These are phyloP conservation scores for Chaetomidium leptoderma DNA, from an alignment of 495 filamentous ascomycete species.

Conservation along the genomic window DNA sequence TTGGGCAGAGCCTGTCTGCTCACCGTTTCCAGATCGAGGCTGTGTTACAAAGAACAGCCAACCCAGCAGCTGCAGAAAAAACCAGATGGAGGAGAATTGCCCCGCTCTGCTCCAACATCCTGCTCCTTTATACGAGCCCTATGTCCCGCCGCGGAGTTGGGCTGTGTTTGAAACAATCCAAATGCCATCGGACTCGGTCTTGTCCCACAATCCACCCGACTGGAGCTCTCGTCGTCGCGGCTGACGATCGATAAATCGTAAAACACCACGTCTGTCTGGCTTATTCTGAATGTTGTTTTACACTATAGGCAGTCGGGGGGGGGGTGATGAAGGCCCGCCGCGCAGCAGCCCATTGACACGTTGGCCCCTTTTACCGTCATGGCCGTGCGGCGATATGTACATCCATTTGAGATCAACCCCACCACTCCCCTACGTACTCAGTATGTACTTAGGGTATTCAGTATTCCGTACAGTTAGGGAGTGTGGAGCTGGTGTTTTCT, in stretches of 20 bases:
- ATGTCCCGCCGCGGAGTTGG: too few species aligned
- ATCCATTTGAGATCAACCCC: neutral
- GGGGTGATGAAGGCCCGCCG: neutral
- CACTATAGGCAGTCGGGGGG: too few species aligned
- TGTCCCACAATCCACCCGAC: neutral
- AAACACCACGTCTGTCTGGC: neutral
- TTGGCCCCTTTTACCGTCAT: neutral
- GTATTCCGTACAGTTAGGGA: too few species aligned
- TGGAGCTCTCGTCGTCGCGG: neutral
- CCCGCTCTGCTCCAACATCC: too few species aligned
- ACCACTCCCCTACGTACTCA: too few species aligned
- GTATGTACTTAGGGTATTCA: too few species aligned
- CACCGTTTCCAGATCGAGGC: neutral
- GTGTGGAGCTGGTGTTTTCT: neutral
- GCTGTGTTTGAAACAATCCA: slow-evolving; percentile 1
- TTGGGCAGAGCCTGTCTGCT: neutral
- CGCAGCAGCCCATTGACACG: neutral
- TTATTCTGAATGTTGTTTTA: too few species aligned
- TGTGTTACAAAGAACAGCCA: neutral
- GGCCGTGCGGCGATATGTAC: neutral
- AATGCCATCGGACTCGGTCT: slow-evolving; percentile 9
- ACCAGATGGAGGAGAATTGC: too few species aligned
- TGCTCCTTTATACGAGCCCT: too few species aligned
- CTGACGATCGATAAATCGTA: neutral
- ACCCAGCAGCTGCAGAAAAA: too few species aligned